A percentile compares a stretch with the other conserved stretches of the same genome.
Conservation (phyloP, 768 basidiomycete genomes). For the Amanita polypyramis region DNA sequence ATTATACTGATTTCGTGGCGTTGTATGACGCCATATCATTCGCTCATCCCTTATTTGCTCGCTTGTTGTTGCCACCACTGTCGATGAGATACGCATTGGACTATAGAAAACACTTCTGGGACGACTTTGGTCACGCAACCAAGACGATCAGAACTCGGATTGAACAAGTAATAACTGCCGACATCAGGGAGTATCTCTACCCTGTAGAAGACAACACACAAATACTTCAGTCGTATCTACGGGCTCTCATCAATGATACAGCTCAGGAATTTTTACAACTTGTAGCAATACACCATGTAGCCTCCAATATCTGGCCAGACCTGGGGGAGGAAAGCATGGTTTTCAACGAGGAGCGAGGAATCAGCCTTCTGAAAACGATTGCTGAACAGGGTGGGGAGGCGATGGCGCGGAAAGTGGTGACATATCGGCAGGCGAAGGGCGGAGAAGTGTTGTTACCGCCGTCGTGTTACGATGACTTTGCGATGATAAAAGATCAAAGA, state of each 20-base stretch:
- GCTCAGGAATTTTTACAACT: slow-evolving; percentile 51
- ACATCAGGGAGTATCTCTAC: slow-evolving; percentile 55
- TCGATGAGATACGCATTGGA: slow-evolving; percentile 71
- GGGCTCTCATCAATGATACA: slow-evolving; percentile 35
- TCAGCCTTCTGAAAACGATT: slow-evolving; percentile 41
- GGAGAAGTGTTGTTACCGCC: slow-evolving; percentile 35
- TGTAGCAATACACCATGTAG: slow-evolving; percentile 72
- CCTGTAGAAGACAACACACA: slow-evolving; percentile 57
- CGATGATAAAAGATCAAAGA: slow-evolving; percentile 15
- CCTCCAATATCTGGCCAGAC: slow-evolving; percentile 67
- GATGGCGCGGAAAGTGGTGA: slow-evolving; percentile 41
- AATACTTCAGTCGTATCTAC: slow-evolving; percentile 53
- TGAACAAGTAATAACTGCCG: slow-evolving; percentile 40
- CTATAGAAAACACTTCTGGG: slow-evolving; percentile 80
- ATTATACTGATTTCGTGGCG: slow-evolving; percentile 83
- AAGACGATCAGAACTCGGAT: slow-evolving; percentile 44
- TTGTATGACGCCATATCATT: slow-evolving; percentile 92
- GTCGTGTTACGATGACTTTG: slow-evolving; percentile 31
- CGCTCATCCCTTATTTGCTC: slow-evolving; percentile 63
- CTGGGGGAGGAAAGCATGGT: slow-evolving; percentile 19
- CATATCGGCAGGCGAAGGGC: slow-evolving; percentile 40
- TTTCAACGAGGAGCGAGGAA: slow-evolving; percentile 24
- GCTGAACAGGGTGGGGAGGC: slow-evolving; percentile 37
- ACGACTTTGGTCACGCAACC: slow-evolving; percentile 60
- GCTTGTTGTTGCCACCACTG: slow-evolving; percentile 65